Evolutionary conservation across 2,329 filamentous ascomycete species (phyloP).

Genomic region (Colletotrichum acutatum): DNA sequence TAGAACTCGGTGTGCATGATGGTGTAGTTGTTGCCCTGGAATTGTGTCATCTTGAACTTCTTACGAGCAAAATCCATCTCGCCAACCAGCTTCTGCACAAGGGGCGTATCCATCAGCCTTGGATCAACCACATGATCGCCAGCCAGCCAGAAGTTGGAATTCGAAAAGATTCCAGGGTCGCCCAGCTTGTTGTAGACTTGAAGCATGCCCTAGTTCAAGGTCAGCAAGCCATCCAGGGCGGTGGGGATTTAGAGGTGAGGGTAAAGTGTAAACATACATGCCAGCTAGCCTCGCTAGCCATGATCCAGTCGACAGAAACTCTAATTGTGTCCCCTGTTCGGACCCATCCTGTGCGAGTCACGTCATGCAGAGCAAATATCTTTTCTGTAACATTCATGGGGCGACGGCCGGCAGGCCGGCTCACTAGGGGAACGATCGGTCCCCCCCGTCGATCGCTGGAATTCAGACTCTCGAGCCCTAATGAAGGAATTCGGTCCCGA

Average conservation of each 20-base stretch:
- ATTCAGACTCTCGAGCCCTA: conserved; percentile 24
- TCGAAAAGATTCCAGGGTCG: conserved; percentile 20
- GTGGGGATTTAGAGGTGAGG: background rate
- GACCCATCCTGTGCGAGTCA: conserved; percentile 46
- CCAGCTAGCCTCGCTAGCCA: conserved; percentile 57
- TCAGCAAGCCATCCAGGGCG: background rate
- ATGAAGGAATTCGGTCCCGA: conserved; percentile 31
- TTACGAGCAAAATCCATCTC: conserved; percentile 25
- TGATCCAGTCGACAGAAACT: conserved; percentile 57
- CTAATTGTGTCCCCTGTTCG: conserved; percentile 52
- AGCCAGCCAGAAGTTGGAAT: conserved; percentile 54
- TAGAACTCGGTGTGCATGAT: conserved; percentile 55
- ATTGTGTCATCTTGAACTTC: conserved; percentile 31
- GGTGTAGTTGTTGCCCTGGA: conserved; percentile 50
- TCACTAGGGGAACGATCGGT: conserved; percentile 14
- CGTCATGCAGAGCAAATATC: conserved; percentile 55
- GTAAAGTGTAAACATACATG: conserved; percentile 44
- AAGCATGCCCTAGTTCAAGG: conserved; percentile 17
- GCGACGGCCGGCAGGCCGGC: conserved; percentile 5
- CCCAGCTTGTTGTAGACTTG: conserved; percentile 28
- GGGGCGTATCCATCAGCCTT: conserved; percentile 17
- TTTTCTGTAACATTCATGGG: conserved; percentile 57
- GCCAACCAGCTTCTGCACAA: conserved; percentile 20
- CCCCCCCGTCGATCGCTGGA: conserved; percentile 10
- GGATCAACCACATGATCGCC: conserved; percentile 61